phyloP scores from a whole-genome alignment of 2,329 filamentous ascomycete genomes.

The Beauveria sp. region DNA sequence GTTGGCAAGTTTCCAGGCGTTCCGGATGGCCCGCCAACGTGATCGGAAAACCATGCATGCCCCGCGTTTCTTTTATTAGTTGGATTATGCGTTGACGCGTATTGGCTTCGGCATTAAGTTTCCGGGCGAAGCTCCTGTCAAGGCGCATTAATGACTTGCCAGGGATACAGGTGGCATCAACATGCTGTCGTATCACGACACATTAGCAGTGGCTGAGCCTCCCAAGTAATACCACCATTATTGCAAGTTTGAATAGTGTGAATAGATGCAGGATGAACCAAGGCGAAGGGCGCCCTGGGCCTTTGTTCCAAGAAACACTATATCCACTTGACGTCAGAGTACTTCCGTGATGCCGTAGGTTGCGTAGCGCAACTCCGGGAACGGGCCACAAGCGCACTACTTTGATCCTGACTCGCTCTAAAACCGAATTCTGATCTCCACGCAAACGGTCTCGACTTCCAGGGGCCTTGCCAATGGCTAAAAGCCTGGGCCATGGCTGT shows the following conservation, averaged over 20 bases:
- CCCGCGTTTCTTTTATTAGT: constrained; percentile 6
- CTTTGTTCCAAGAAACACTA: background rate
- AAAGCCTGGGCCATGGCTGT: background rate
- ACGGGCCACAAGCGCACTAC: background rate
- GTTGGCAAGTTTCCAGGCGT: background rate
- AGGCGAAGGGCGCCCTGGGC: background rate
- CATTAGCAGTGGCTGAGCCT: background rate
- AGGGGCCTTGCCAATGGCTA: background rate
- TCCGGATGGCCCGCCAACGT: constrained; percentile 6
- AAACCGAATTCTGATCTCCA: background rate
- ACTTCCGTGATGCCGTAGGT: background rate
- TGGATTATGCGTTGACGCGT: background rate
- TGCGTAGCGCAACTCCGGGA: background rate
- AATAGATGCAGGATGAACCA: background rate
- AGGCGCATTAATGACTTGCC: background rate
- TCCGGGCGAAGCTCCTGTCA: background rate
- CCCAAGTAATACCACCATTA: background rate
- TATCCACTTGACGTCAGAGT: constrained; percentile 10
- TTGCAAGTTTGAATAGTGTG: background rate
- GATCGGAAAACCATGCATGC: constrained; percentile 9
- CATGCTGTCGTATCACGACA: background rate
- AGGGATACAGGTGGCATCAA: background rate
- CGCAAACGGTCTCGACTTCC: constrained; percentile 7
- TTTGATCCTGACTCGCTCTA: constrained; percentile 1
- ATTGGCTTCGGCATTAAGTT: background rate